A percentile compares a stretch with the other conserved stretches of the same genome.
phyloP scores from a whole-genome alignment of 768 basidiomycete species.

The Tylopilus felleus region DNA sequence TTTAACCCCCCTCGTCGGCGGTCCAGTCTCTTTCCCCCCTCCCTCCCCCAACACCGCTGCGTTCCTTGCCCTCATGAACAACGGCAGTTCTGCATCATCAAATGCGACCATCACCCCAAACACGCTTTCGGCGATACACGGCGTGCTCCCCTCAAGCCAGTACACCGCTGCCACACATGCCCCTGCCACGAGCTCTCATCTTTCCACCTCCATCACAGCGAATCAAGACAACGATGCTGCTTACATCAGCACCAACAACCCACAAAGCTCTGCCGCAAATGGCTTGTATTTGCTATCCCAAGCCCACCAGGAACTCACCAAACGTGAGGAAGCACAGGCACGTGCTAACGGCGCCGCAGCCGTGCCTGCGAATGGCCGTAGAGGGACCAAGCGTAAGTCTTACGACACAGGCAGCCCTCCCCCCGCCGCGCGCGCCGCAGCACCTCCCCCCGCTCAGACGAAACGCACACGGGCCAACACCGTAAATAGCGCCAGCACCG shows the following conservation, averaged over 20 bases:
- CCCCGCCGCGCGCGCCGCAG: slow-evolving; percentile 28
- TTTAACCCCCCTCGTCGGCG: slow-evolving; percentile 76
- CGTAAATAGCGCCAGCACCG: slow-evolving; percentile 27
- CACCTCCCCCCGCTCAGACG: slow-evolving; percentile 18
- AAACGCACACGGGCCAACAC: slow-evolving; percentile 42
- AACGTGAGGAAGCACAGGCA: slow-evolving; percentile 84
- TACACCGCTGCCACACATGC: slow-evolving; percentile 31
- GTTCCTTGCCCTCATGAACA: slow-evolving; percentile 89
- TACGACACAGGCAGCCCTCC: slow-evolving; percentile 45
- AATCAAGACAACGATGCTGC: slow-evolving; percentile 32
- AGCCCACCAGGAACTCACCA: slow-evolving; percentile 94
- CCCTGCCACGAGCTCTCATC: slow-evolving; percentile 33
- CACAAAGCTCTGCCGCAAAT: slow-evolving; percentile 76
- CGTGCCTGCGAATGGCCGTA: slow-evolving; percentile 33
- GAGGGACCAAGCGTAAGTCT: slow-evolving; percentile 69
- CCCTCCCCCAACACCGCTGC: slow-evolving; percentile 88
- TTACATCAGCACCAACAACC: slow-evolving; percentile 48
- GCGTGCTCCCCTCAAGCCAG: slow-evolving; percentile 49
- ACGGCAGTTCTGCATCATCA: slow-evolving; percentile 33
- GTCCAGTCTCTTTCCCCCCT: slow-evolving; percentile 74
- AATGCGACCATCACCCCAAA: slow-evolving; percentile 58
- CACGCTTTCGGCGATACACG: slow-evolving; percentile 61
- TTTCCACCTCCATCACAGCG: slow-evolving; percentile 35
- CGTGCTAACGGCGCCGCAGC: slow-evolving; percentile 45
- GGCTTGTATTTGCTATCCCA: slow-evolving; percentile 92